phyloP scores from a whole-genome alignment of 495 filamentous ascomycete genomes.

The Talaromyces proteolyticus region DNA sequence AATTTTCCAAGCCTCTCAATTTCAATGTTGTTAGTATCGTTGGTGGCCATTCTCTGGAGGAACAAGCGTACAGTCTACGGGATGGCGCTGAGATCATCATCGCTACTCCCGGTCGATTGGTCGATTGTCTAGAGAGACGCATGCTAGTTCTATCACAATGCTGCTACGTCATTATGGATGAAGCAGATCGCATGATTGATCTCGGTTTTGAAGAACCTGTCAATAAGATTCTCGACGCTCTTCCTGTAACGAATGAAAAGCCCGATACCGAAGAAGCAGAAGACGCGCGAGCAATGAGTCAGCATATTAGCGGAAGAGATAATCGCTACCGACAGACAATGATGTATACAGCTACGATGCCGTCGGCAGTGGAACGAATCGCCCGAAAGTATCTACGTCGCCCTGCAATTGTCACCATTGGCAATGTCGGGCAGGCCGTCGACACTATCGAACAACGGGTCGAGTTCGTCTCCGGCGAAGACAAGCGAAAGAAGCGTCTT shows the following conservation, averaged over 20 bases:
- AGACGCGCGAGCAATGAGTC: constrained; percentile 76
- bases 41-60: constrained; percentile 91
- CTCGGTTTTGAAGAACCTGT: constrained; percentile 96
- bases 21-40: constrained; percentile 97
- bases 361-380: constrained; percentile 86
- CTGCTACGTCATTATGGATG: constrained; percentile 98
- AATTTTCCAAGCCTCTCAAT: constrained; percentile 85
- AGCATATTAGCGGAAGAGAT: constrained; percentile 74
- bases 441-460: constrained; percentile 98
- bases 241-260: constrained; percentile 93
- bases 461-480: constrained; percentile 86
- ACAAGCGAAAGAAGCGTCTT: constrained; percentile 95
- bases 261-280: constrained; percentile 94
- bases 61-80: constrained; percentile 89
- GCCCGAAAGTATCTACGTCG: constrained; percentile 92
- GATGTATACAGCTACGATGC: constrained; percentile 99
- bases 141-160: constrained; percentile 90
- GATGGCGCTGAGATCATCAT: constrained; percentile 98
- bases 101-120: constrained; percentile 92
- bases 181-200: constrained; percentile 99
- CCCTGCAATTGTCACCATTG: constrained; percentile 92
- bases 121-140: constrained; percentile 93
- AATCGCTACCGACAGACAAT: constrained; percentile 89
- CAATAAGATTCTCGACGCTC: constrained; percentile 97
- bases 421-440: constrained; percentile 93